Conservation (phyloP, 345 rosid species). For the Cochlearia excelsa region DNA sequence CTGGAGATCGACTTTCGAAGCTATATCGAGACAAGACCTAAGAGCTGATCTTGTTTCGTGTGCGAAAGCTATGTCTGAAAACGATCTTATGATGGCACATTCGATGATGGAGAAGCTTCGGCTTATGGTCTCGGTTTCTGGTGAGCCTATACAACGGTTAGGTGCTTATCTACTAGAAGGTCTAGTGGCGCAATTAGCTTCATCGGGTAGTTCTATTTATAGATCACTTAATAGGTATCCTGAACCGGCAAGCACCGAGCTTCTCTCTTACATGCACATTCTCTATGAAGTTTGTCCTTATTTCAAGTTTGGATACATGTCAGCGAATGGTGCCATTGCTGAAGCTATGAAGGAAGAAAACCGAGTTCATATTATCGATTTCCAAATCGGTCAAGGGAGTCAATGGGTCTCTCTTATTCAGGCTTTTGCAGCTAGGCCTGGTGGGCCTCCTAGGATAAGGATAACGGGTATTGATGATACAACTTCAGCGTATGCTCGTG, state of each 20-base stretch:
- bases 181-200: conserved; percentile 73
- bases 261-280: conserved; percentile 83
- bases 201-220: conserved; percentile 81
- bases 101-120: conserved; percentile 68
- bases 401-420: conserved; percentile 95
- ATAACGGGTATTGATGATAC: conserved; percentile 82
- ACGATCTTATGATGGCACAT: conserved; percentile 58
- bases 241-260: conserved; percentile 73
- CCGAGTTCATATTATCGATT: conserved; percentile 83
- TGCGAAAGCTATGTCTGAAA: conserved; percentile 77
- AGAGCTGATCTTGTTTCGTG: conserved; percentile 57
- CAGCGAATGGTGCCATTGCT: conserved; percentile 96
- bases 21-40: conserved; percentile 57
- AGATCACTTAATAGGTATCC: conserved; percentile 56
- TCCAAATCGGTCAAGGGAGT: conserved; percentile 87
- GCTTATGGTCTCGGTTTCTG: conserved; percentile 80
- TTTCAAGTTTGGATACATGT: conserved; percentile 94
- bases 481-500: conserved; percentile 85
- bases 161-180: conserved; percentile 97
- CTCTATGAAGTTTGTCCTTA: conserved; percentile 94
- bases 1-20: conserved; percentile 53
- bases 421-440: conserved; percentile 96
- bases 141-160: conserved; percentile 92
- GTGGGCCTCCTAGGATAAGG: conserved; percentile 86
- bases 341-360: conserved; percentile 95